phyloP scores from a whole-genome alignment of 306 rosid species.

The Inga laurina region DNA sequence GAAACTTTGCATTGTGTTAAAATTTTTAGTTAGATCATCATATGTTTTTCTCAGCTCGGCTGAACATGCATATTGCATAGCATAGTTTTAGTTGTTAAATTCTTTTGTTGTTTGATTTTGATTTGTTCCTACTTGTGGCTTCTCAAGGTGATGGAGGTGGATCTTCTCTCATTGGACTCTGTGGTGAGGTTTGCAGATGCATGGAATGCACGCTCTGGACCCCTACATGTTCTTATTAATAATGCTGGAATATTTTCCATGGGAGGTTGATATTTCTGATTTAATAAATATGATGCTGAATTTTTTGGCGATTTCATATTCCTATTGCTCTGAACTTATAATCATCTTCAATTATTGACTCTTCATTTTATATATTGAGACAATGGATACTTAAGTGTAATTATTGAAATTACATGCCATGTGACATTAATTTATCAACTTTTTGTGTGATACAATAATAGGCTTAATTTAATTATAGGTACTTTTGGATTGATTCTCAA shows the following conservation, averaged over 20 bases:
- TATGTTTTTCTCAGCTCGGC: background rate
- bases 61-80: background rate
- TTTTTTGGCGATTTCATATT: background rate
- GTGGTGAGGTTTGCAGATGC: constrained; percentile 78
- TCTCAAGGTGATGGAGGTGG: constrained; percentile 82
- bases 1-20: background rate
- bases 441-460: background rate
- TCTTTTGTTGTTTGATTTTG: constrained; percentile 12
- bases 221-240: constrained; percentile 90
- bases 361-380: background rate
- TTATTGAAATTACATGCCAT: constrained; percentile 7
- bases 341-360: background rate
- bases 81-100: background rate
- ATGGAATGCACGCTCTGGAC: constrained; percentile 87
- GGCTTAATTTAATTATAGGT: constrained; percentile 2
- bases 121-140: constrained; percentile 24
- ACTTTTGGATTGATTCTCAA: constrained; percentile 14
- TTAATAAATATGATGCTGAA: background rate
- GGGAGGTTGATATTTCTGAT: constrained; percentile 63
- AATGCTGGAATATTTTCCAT: constrained; percentile 98
- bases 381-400: background rate
- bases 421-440: background rate
- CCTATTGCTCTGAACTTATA: constrained; percentile 19
- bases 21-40: background rate
- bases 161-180: constrained; percentile 94